Percentiles rank a stretch among this genome's conserved stretches.
phyloP scores from a whole-genome alignment of 192 early-diverging fungal genomes.

The Gigaspora rosea region DNA sequence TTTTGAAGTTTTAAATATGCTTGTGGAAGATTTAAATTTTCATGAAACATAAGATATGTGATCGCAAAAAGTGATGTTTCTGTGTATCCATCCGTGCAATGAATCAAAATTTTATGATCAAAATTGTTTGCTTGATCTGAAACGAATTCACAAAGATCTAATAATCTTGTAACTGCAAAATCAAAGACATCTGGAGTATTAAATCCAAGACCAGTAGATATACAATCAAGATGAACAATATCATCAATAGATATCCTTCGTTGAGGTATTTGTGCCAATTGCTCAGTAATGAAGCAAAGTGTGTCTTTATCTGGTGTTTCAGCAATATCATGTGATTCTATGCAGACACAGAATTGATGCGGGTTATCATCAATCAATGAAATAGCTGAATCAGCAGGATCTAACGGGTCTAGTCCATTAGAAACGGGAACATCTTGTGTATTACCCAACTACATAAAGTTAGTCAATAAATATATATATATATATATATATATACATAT shows the following conservation, averaged over 20 bases:
- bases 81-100: conserved; percentile 62
- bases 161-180: conserved; percentile 29
- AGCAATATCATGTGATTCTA: conserved; percentile 51
- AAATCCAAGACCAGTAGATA: conserved; percentile 32
- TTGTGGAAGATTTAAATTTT: conserved; percentile 47
- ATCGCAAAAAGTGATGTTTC: conserved; percentile 53
- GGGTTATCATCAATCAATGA: conserved; percentile 40
- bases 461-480: too few relatives aligned
- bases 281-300: conserved; percentile 38
- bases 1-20: conserved; percentile 57
- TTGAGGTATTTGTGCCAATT: conserved; percentile 15
- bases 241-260: conserved; percentile 8
- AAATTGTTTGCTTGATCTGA: conserved; percentile 34
- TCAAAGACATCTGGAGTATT: conserved; percentile 32
- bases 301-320: conserved; percentile 43
- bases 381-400: conserved; percentile 32
- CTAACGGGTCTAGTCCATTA: conserved; percentile 5
- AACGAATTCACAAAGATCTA: conserved; percentile 39
- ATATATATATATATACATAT: too few relatives aligned
- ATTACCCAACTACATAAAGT: conserved; percentile 40
- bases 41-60: conserved; percentile 52
- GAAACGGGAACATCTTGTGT: conserved; percentile 47
- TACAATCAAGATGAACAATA: conserved; percentile 43
- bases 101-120: conserved; percentile 49
- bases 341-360: conserved; percentile 48